A percentile compares a stretch with the other conserved stretches of the same genome.
Evolutionary conservation across 208 protist genomes (phyloP).

Genomic region (Naegleria gruberi): DNA sequence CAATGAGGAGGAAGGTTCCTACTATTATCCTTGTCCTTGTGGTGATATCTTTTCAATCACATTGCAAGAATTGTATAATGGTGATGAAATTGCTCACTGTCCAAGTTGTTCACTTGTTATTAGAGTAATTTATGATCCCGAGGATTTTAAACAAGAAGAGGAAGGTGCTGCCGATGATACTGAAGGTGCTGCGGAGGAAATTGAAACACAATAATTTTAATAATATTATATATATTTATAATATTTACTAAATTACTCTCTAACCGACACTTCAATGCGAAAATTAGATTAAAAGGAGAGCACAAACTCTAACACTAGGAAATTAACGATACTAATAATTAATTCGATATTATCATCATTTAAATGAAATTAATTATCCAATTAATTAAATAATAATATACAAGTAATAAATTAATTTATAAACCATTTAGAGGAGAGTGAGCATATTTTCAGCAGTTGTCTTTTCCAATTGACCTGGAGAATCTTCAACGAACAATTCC

Average conservation of each 20-base stretch:
- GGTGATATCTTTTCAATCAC: conserved; percentile 35
- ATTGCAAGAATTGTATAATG: conserved; percentile 52
- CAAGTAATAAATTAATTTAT: too few relatives aligned
- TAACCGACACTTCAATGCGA: too few relatives aligned
- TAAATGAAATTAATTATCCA: too few relatives aligned
- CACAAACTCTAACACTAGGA: too few relatives aligned
- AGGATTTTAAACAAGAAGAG: conserved; percentile 37
- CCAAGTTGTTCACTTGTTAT: conserved; percentile 65
- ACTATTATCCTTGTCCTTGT: conserved; percentile 38
- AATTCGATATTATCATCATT: too few relatives aligned
- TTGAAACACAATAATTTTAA: background rate
- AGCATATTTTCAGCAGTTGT: background rate
- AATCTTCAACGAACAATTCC: background rate
- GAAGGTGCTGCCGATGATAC: background rate
- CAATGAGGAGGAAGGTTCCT: conserved; percentile 31
- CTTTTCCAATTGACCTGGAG: background rate
- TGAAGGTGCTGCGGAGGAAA: background rate
- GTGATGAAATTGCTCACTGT: conserved; percentile 60
- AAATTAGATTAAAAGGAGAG: too few relatives aligned
- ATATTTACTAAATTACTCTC: too few relatives aligned
- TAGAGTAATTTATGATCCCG: conserved; percentile 54
- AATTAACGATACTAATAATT: too few relatives aligned
- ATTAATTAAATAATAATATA: too few relatives aligned
- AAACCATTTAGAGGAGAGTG: too few relatives aligned
- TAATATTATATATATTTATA: too few relatives aligned